Percentiles rank a stretch among this genome's conserved stretches.
phyloP scores from a whole-genome alignment of 768 basidiomycete species.

The Galerina sulciceps region DNA sequence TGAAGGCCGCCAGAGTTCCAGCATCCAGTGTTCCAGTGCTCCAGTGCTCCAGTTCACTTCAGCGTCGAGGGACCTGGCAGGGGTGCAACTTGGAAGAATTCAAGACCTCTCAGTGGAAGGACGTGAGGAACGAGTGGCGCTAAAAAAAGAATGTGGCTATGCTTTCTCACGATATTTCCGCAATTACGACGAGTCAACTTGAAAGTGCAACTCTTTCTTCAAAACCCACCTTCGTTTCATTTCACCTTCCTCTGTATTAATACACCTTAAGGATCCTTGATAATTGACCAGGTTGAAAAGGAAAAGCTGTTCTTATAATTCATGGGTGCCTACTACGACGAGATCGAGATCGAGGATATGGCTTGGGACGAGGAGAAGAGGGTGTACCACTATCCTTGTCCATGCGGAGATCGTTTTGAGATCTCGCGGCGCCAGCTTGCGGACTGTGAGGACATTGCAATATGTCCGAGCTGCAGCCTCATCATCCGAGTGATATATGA shows the following conservation, averaged over 20 bases:
- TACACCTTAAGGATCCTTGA: neutral
- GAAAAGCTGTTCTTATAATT: neutral
- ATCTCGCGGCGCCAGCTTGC: conserved; percentile 85
- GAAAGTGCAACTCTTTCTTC: neutral
- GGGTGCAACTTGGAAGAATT: no score
- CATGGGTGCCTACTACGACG: conserved; percentile 93
- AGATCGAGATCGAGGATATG: conserved; percentile 98
- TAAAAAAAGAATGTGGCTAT: neutral
- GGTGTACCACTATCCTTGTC: conserved; percentile 96
- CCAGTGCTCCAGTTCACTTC: no score
- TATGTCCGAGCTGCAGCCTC: conserved; percentile 94
- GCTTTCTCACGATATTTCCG: neutral
- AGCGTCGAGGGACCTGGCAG: no score
- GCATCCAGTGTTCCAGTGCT: no score
- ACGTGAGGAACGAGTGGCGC: no score
- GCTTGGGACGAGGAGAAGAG: conserved; percentile 80
- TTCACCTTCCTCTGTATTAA: neutral
- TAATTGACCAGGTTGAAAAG: neutral
- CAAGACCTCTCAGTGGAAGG: no score
- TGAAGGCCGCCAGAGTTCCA: no score
- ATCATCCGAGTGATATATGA: conserved; percentile 94
- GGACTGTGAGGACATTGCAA: conserved; percentile 92
- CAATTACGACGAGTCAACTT: neutral
- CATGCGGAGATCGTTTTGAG: conserved; percentile 98
- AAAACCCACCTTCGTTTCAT: neutral